Evolutionary conservation across 2,329 filamentous ascomycete species (phyloP).

Genomic region (Cercospora brassicicola): DNA sequence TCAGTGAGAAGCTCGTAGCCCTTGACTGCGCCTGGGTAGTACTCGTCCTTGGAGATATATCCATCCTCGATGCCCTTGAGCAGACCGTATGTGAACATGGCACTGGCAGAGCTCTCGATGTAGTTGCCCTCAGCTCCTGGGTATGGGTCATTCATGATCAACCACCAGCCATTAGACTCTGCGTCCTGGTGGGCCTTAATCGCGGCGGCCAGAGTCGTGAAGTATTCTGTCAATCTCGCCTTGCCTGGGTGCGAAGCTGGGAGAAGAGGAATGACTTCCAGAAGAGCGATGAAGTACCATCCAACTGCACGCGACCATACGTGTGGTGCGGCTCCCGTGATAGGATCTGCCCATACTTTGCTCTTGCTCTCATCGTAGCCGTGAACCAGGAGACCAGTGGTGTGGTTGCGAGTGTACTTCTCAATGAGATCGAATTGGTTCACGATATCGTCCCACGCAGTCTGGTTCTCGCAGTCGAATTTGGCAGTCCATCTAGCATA

Average conservation of each 20-base stretch:
- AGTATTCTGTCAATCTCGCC: conserved; percentile 40
- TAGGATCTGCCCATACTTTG: conserved; percentile 54
- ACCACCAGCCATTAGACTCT: conserved; percentile 58
- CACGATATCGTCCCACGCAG: conserved; percentile 38
- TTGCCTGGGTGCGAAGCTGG: conserved; percentile 39
- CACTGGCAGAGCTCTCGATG: conserved; percentile 59
- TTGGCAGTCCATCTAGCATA: conserved; percentile 36
- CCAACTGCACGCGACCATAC: conserved; percentile 57
- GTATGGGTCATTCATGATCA: conserved; percentile 57
- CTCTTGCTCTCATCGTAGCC: conserved; percentile 55
- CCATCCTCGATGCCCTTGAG: conserved; percentile 50
- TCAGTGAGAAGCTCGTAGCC: conserved; percentile 50
- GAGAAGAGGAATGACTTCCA: conserved; percentile 49
- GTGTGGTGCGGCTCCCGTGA: conserved; percentile 53
- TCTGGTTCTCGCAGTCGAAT: conserved; percentile 23
- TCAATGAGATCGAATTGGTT: conserved; percentile 46
- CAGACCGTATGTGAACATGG: conserved; percentile 59
- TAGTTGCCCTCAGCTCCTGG: conserved; percentile 53
- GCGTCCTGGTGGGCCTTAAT: conserved; percentile 53
- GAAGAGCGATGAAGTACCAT: conserved; percentile 56
- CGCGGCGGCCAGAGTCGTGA: conserved; percentile 44
- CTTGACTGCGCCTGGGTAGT: conserved; percentile 53
- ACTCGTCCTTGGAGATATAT: conserved; percentile 40
- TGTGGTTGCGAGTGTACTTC: conserved; percentile 46
- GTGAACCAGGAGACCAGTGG: conserved; percentile 52